Base-by-base conservation (phyloP, 2,329 filamentous ascomycete genomes). In the Aspergillus pseudoterreus region DNA sequence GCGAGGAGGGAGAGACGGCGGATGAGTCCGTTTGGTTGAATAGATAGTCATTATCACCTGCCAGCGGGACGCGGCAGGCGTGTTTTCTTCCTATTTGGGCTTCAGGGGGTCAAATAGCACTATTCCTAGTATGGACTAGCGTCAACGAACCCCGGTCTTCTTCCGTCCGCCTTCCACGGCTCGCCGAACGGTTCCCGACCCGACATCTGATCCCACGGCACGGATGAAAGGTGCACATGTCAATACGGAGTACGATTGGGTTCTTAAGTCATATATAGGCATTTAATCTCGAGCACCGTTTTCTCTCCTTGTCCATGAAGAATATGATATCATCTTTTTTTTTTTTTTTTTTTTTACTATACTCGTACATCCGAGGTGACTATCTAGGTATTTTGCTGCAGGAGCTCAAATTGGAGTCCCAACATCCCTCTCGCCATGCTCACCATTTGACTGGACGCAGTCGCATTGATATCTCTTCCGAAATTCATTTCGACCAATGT, bases 381-480 rank as follows among this genome's bases (percentile, higher is more conserved):
- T 43, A 11, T 21, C 24, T 36, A 49, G 32, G 14, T 50, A 22
- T 19, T 4, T 15, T 24, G 17, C 35, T 32, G 11, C 12, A 35
- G 36, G 30, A 21, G 11, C 42, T 66, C 47, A 71, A 45, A 68
- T 58, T 1, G 66, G 66, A 35, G 66, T 65, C 12, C 64, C 67
- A 19, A 66, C 58, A 22, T 66, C 59, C 8, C 45, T 32, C 11
- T 43, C 51, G 21, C 52, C 33, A 17, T 36, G 21, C 10, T 49
- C 47, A 21, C 52, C 50, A 5, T 53, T 55, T 42, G 46, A 43
- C 24, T 55, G 57, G 36, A 55, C 58, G 65, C 90, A 96, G 56
- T 81, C 70, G 61, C 91, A 95, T 1, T 73, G 73, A 63, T 82
- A 88, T 57, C 68, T 72, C 47, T 66, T 66, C 55, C 81, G 77